phyloP scores from a whole-genome alignment of 257 asterid genomes.

The Nicotiana otophora region DNA sequence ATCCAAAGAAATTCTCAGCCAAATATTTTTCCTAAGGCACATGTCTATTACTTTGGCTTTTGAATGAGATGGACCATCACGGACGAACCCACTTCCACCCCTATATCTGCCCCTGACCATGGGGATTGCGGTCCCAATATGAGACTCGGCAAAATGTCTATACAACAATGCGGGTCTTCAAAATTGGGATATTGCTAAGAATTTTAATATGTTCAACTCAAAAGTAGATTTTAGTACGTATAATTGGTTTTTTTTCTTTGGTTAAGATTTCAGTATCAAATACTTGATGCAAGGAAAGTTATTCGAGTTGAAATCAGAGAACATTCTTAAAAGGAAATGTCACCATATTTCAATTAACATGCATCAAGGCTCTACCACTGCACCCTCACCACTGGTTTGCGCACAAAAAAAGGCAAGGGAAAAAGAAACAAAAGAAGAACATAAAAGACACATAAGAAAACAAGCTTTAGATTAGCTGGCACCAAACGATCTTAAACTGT shows the following conservation, averaged over 20 bases:
- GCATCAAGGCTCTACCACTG: not conserved
- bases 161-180: not conserved
- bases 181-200: not conserved
- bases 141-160: not conserved
- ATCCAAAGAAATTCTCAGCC: no score
- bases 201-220: not conserved
- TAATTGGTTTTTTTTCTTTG: not conserved
- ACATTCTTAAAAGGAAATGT: not conserved
- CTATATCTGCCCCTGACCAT: no score
- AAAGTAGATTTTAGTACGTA: not conserved
- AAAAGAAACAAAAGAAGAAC: not conserved
- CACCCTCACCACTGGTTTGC: not conserved
- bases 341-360: not conserved
- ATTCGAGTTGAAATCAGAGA: not conserved
- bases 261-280: not conserved
- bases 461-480: not conserved
- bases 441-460: not conserved
- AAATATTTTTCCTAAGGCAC: no score
- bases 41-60: no score
- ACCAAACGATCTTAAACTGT: not conserved
- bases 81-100: no score
- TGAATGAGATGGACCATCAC: no score
- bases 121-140: not conserved
- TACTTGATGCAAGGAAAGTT: not conserved
- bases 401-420: not conserved